A percentile compares a stretch with the other conserved stretches of the same genome.
These are phyloP conservation scores for Lactarius sanguifluus DNA, from an alignment of 768 basidiomycete species.

Conservation along the genomic window DNA sequence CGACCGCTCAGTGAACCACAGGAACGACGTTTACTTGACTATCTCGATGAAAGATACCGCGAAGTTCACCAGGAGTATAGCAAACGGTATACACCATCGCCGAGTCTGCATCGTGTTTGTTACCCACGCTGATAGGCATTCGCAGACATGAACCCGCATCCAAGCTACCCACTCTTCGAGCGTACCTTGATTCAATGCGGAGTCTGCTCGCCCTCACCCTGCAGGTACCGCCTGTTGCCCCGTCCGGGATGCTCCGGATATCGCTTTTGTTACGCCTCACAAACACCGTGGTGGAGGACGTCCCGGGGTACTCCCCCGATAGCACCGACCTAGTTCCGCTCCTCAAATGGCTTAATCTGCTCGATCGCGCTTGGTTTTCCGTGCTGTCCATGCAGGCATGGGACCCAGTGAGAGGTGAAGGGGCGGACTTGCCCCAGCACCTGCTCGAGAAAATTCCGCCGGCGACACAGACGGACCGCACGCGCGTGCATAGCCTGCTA, in stretches of 20 bases:
- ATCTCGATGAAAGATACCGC: slow-evolving; percentile 64
- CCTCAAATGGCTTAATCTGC: slow-evolving; percentile 66
- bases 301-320: slow-evolving; percentile 59
- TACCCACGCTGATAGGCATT: background rate
- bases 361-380: slow-evolving; percentile 73
- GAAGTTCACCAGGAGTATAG: slow-evolving; percentile 68
- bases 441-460: slow-evolving; percentile 42
- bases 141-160: slow-evolving; percentile 47
- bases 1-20: slow-evolving; percentile 39
- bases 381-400: slow-evolving; percentile 65
- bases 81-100: slow-evolving; percentile 49
- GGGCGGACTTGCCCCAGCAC: slow-evolving; percentile 45
- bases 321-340: slow-evolving; percentile 48
- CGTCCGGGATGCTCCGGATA: slow-evolving; percentile 65
- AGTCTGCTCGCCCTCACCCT: slow-evolving; percentile 60
- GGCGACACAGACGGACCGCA: slow-evolving; percentile 68
- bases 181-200: slow-evolving; percentile 60
- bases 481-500: slow-evolving; percentile 66
- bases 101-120: no score
- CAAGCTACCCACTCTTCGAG: slow-evolving; percentile 53
- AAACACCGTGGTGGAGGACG: slow-evolving; percentile 58
- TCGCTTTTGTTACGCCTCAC: slow-evolving; percentile 71
- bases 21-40: slow-evolving; percentile 63
- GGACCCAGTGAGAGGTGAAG: slow-evolving; percentile 51
- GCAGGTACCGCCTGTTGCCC: slow-evolving; percentile 72